Evolutionary conservation across 2,329 filamentous ascomycete species (phyloP), one percentile per base, ranked within the genome.

Genomic region (Calycina herbarum): DNA sequence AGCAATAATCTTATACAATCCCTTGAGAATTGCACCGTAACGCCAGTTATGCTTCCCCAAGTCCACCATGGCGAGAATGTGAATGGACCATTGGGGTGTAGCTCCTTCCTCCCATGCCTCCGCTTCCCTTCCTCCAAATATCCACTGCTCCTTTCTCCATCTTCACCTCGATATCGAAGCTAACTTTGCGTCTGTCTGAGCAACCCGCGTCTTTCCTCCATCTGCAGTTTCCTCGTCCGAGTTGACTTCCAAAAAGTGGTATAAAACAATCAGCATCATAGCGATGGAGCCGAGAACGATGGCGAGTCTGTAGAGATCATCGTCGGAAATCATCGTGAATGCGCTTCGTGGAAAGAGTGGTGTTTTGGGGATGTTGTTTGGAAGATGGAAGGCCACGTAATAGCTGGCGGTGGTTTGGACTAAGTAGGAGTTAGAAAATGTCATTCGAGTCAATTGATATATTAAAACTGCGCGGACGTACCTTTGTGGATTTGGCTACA

Each of bases 161-260:
- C 33, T 57, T 69, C 57, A 69, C 62, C 68, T 71, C 40, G 62
- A 59, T 68, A 65, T 38, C 20, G 65, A 68, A 42, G 48, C 65
- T 17, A 63, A 62, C 67, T 70, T 71, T 31, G 62, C 58, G 42
- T 73, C 70, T 66, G 59, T 59, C 58, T 67, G 65, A 8, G 67
- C 57, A 57, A 27, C 59, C 8, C 61, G 38, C 48, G 63, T 64
- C 51, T 63, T 57, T 68, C 72, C 73, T 58, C 33, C 65, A 24
- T 71, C 68, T 51, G 62, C 62, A 42, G 66, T 67, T 31, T 82
- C 79, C 66, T 89, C 85, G 70, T 85, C 83, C n/a, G 92, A 87
- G 76, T 99, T 98, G 82, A 97, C 86, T 78, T 98, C 94, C 74
- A 99, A 88, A 81, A 96, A 98, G 79, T 98, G 93, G 80, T 99